phyloP scores from a whole-genome alignment of 306 rosid species.

The Hippophae rhamnoides region DNA sequence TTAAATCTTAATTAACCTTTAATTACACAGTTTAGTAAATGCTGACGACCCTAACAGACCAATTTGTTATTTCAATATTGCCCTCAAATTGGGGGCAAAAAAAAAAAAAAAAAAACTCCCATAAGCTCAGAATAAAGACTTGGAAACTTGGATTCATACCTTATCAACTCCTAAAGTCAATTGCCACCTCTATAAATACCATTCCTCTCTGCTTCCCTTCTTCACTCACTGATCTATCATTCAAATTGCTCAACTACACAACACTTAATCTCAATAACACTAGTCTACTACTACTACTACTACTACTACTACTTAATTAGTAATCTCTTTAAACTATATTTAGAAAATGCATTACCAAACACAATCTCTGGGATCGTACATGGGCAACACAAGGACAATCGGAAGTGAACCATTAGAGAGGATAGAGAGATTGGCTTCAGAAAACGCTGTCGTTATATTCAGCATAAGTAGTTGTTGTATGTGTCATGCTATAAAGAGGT shows the following conservation, averaged over 20 bases:
- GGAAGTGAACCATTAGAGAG: constrained; percentile 38
- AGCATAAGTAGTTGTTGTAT: constrained; percentile 69
- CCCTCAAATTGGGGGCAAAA: too few species aligned
- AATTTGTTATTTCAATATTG: too few species aligned
- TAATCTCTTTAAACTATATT: neutral
- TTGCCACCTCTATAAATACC: constrained; percentile 54
- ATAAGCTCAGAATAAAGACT: too few species aligned
- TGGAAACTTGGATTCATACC: too few species aligned
- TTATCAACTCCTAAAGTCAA: neutral
- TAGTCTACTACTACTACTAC: neutral
- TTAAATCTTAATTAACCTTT: too few species aligned
- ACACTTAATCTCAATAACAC: neutral
- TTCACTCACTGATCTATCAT: neutral
- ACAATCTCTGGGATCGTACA: constrained; percentile 43
- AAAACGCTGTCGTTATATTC: constrained; percentile 82
- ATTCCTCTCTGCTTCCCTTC: constrained; percentile 1
- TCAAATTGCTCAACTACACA: neutral
- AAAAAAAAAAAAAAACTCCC: too few species aligned
- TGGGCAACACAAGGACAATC: constrained; percentile 16
- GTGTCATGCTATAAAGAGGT: constrained; percentile 86
- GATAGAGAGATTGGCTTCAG: constrained; percentile 54
- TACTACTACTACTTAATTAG: neutral
- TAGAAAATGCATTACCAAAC: constrained; percentile 46
- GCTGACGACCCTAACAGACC: too few species aligned
- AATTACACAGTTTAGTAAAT: too few species aligned